Base-by-base conservation (phyloP, 768 basidiomycete species). In the Hemileccinum impolitum region DNA sequence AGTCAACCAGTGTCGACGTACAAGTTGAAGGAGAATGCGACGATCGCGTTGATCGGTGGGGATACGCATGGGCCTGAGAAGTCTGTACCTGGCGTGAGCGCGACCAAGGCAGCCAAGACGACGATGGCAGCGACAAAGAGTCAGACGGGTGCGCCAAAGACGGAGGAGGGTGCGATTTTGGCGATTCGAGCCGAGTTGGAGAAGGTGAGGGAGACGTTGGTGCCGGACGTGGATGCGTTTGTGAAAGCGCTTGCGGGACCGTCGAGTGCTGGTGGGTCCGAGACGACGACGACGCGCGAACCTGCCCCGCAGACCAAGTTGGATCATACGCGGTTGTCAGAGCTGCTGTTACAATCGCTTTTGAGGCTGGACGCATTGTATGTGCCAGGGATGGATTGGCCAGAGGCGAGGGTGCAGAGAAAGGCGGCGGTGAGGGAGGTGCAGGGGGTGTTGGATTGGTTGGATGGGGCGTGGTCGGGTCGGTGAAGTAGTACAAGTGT, bases 341-440 rank as follows among this genome's bases (percentile, higher is more conserved):
- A 97, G 69, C 69, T 90, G 48, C 76, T 98, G 21, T 75, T 96
- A 21, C 94, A 96, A 64, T 77, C 83, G n/a, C 74, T 98, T 23
- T 77, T 98, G 17, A 81, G 89, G 43, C 72, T 98, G 30, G 95
- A 98, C 59, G 88, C 86, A 43, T 75, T 96, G 59, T 70, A 73
- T 35, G 40, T 60, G 32, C 75, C 91, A 17, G 87, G 90, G 39
- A 72, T 74, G 32, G 78, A 81, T 43, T 96, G 92, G 88, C 76
- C 79, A 9, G 75, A 83, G 5, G 94, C 93, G 13, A 77, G 94
- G 59, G 73, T 72, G 55, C 81, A 87, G 64, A 75, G 94, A 53
- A 96, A 95, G 69, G 81, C 78, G 28, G 94, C 90, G 1, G 94
- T 98, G 42, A 84, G 78, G 54, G 82, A 85, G 58, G 86, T 96